phyloP scores from a whole-genome alignment of 306 rosid species.

The Senna siamea region DNA sequence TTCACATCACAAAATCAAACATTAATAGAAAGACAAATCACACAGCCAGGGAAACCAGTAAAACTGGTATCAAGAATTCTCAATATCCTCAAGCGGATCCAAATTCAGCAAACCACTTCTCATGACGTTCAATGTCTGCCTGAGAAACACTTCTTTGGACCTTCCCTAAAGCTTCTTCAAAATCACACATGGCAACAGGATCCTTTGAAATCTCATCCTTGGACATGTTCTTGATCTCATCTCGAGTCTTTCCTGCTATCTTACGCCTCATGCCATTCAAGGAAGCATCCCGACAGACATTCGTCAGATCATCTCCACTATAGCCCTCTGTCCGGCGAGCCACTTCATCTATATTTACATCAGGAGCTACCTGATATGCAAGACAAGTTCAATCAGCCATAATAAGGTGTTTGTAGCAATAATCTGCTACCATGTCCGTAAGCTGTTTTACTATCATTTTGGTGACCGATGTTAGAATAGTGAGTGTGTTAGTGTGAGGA shows the following conservation, averaged over 20 bases:
- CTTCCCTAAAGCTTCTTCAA: slow-evolving; percentile 90
- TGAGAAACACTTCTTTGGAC: slow-evolving; percentile 95
- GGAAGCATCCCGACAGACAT: slow-evolving; percentile 95
- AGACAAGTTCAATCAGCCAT: slow-evolving; percentile 28
- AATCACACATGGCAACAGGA: slow-evolving; percentile 98
- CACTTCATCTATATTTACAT: slow-evolving; percentile 85
- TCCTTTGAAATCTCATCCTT: slow-evolving; percentile 96
- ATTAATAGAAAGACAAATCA: not conserved
- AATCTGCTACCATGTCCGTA: not conserved
- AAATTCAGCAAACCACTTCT: slow-evolving; percentile 93
- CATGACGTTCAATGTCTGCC: slow-evolving; percentile 87
- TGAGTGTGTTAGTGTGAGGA: too few relatives aligned
- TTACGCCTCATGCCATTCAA: slow-evolving; percentile 98
- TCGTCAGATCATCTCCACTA: slow-evolving; percentile 98
- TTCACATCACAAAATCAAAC: not conserved
- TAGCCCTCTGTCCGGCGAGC: slow-evolving; percentile 96
- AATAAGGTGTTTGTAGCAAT: not conserved
- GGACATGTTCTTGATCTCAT: slow-evolving; percentile 94
- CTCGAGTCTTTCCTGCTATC: slow-evolving; percentile 98
- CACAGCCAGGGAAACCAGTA: not conserved
- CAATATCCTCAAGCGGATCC: slow-evolving; percentile 67
- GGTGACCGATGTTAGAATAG: too few relatives aligned
- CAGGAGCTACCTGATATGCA: slow-evolving; percentile 71
- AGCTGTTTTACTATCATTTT: not conserved
- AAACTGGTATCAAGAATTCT: not conserved